Evolutionary conservation across 2,329 filamentous ascomycete genomes (phyloP).

Genomic region (Emmonsiellopsis sp.): DNA sequence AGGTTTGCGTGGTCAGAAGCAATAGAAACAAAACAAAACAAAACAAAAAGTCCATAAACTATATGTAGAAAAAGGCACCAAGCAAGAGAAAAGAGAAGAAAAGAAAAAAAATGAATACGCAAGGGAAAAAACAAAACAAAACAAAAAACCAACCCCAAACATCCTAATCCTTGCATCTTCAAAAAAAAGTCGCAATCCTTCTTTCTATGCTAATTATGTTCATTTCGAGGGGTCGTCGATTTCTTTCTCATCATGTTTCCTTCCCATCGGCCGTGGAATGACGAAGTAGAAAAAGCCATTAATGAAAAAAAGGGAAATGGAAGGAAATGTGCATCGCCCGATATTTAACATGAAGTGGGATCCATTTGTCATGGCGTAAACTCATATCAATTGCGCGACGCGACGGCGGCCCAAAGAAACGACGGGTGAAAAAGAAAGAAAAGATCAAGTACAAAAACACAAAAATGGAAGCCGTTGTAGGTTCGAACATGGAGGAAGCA

Average conservation of each 20-base stretch:
- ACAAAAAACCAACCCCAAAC: neutral
- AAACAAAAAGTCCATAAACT: too few species aligned
- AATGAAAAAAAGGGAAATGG: neutral
- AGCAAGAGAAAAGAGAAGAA: neutral
- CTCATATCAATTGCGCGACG: neutral
- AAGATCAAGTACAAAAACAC: constrained; percentile 8
- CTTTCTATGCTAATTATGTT: neutral
- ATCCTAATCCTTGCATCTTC: neutral
- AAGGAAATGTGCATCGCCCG: constrained; percentile 10
- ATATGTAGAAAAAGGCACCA: neutral
- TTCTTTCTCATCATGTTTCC: neutral
- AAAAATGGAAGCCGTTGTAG: constrained; percentile 6
- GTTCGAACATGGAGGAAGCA: neutral
- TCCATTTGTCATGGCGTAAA: too few species aligned
- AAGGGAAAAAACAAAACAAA: neutral
- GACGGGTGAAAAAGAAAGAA: constrained; percentile 8
- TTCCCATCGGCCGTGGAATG: constrained; percentile 6
- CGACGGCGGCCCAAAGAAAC: neutral
- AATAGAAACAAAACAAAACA: too few species aligned
- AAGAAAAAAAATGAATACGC: neutral
- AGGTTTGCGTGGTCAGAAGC: too few species aligned
- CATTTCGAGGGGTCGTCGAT: neutral
- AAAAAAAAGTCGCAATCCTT: neutral
- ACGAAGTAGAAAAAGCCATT: constrained; percentile 7
- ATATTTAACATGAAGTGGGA: neutral